A percentile compares a stretch with the other conserved stretches of the same genome.
Evolutionary conservation across 192 early-diverging fungal genomes (phyloP).

Genomic region (Chytriomyces confervae): DNA sequence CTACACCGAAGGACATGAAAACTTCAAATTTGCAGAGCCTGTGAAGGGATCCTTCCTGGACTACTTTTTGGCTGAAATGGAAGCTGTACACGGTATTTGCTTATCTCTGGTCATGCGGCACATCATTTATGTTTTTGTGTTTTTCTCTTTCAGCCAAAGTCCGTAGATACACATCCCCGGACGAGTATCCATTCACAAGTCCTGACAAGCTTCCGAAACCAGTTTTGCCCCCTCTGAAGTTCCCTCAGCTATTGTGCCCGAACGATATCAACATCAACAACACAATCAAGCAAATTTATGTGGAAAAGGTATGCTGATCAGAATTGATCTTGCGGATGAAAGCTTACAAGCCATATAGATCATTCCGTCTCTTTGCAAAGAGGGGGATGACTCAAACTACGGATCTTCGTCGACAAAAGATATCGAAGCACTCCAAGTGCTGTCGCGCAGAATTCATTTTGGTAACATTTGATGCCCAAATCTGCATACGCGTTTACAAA

Average conservation of each 20-base stretch:
- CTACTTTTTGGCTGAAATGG: constrained; percentile 90
- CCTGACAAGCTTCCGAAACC: constrained; percentile 75
- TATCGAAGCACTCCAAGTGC: constrained; percentile 87
- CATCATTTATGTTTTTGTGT: not conserved
- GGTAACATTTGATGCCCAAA: constrained; percentile 54
- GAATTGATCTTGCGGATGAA: constrained; percentile 32
- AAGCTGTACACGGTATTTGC: constrained; percentile 85
- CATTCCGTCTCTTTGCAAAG: constrained; percentile 70
- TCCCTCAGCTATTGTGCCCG: constrained; percentile 72
- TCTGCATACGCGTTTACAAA: not conserved
- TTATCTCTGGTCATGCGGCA: not conserved
- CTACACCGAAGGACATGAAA: constrained; percentile 65
- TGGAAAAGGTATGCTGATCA: constrained; percentile 67
- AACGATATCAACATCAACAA: constrained; percentile 88
- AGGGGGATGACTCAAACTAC: constrained; percentile 88
- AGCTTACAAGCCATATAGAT: not conserved
- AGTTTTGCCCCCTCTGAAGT: constrained; percentile 82
- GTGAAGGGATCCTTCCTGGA: constrained; percentile 79
- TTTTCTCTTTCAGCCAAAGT: constrained; percentile 64
- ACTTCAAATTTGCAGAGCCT: constrained; percentile 71
- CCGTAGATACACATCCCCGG: constrained; percentile 84
- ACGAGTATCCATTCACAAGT: constrained; percentile 92
- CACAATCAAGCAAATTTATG: constrained; percentile 82
- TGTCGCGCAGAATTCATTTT: constrained; percentile 94
- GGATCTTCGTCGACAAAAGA: constrained; percentile 94